phyloP scores from a whole-genome alignment of 1,284 basidiomycete species.

The Mycena sp. region DNA sequence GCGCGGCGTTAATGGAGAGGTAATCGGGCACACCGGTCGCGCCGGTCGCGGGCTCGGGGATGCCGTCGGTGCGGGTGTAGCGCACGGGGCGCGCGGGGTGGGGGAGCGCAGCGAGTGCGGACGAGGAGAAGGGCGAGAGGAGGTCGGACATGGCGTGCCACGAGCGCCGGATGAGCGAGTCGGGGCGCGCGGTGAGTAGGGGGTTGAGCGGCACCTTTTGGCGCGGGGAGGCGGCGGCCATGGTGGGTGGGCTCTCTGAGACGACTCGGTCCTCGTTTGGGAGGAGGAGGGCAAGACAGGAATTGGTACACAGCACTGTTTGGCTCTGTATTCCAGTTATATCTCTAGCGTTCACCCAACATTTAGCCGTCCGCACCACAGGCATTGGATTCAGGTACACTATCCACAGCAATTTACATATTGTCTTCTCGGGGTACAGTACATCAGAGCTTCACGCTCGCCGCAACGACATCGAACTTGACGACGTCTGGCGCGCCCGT shows the following conservation, averaged over 20 bases:
- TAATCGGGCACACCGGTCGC: slow-evolving; percentile 72
- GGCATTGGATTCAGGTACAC: too few relatives aligned
- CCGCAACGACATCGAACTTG: slow-evolving; percentile 47
- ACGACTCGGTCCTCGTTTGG: too few relatives aligned
- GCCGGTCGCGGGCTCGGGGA: slow-evolving; percentile 66
- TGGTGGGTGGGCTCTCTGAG: too few relatives aligned
- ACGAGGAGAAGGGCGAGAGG: slow-evolving; percentile 75
- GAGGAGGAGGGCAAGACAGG: too few relatives aligned
- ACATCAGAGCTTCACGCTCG: slow-evolving; percentile 33
- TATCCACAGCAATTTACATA: neutral
- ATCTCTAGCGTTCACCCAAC: too few relatives aligned
- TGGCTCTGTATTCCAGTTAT: too few relatives aligned
- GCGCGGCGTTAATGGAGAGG: slow-evolving; percentile 69
- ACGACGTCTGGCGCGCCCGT: slow-evolving; percentile 44
- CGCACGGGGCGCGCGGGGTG: slow-evolving; percentile 61
- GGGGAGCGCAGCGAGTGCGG: slow-evolving; percentile 75
- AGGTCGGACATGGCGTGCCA: slow-evolving; percentile 68
- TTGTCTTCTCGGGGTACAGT: neutral
- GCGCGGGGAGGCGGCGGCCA: neutral
- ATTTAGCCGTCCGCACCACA: too few relatives aligned
- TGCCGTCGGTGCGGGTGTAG: slow-evolving; percentile 74
- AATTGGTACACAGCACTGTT: too few relatives aligned
- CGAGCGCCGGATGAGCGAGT: slow-evolving; percentile 52
- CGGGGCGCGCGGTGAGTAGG: slow-evolving; percentile 25
- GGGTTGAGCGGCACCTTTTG: slow-evolving; percentile 19